A percentile compares a stretch with the other conserved stretches of the same genome.
Conservation (phyloP, 140 eudicot genomes). For the Bidens hawaiensis region DNA sequence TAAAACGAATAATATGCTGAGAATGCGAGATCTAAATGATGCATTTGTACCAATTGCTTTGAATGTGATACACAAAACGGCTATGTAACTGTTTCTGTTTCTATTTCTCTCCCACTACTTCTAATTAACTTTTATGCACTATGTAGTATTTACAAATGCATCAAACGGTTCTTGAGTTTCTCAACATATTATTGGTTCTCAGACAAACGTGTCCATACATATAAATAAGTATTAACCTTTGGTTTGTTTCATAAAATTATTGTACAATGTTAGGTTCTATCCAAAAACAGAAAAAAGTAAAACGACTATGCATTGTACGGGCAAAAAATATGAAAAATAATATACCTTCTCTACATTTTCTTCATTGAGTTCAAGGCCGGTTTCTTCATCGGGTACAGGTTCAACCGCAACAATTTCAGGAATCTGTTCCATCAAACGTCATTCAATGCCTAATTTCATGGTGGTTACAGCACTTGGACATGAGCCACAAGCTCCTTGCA, state of each 20-base stretch:
- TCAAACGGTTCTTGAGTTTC: too few relatives aligned
- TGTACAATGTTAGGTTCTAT: neutral
- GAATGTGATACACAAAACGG: too few relatives aligned
- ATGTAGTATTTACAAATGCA: too few relatives aligned
- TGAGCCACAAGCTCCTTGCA: slow-evolving; percentile 98
- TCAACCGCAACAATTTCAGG: slow-evolving; percentile 93
- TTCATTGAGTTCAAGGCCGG: slow-evolving; percentile 92
- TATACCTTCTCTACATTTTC: slow-evolving; percentile 84
- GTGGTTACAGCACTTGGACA: slow-evolving; percentile 86
- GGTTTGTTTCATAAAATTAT: neutral
- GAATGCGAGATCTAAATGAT: too few relatives aligned
- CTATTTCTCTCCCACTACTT: too few relatives aligned
- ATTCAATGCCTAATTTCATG: slow-evolving; percentile 88
- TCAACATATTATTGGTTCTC: too few relatives aligned
- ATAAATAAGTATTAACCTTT: neutral
- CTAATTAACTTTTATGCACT: too few relatives aligned
- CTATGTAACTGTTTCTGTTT: too few relatives aligned
- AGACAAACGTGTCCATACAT: too few relatives aligned
- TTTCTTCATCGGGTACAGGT: slow-evolving; percentile 84
- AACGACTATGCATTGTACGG: neutral
- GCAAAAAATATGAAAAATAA: neutral
- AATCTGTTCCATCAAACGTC: slow-evolving; percentile 86
- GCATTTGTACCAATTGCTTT: too few relatives aligned
- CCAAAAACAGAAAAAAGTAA: neutral
- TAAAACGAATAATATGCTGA: too few relatives aligned